Percentiles rank a stretch among this genome's conserved stretches.
phyloP scores from a whole-genome alignment of 2,329 filamentous ascomycete species.

The Colletotrichum abscissum region DNA sequence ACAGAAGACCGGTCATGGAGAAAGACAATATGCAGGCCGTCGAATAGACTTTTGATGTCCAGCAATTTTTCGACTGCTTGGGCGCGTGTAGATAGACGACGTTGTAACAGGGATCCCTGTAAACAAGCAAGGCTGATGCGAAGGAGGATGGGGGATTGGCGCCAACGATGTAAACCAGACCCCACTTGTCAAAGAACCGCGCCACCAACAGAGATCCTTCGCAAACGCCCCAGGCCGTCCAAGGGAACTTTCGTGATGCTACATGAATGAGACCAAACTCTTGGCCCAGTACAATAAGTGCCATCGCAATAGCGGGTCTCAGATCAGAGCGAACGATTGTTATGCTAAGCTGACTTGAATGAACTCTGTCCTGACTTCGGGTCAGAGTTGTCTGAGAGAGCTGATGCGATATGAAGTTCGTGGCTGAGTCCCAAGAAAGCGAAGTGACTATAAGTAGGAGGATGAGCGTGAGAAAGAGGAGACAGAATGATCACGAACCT shows the following conservation, averaged over 20 bases:
- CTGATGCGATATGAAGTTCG: background rate
- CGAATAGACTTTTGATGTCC: background rate
- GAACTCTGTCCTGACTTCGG: background rate
- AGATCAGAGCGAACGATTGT: background rate
- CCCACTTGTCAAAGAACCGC: conserved; percentile 1
- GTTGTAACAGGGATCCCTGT: background rate
- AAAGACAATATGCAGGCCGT: no score
- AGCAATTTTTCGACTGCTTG: background rate
- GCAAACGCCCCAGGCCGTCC: background rate
- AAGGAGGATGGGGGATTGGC: conserved; percentile 14
- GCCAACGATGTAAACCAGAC: background rate
- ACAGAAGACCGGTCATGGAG: background rate
- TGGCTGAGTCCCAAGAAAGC: background rate
- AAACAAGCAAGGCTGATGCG: background rate
- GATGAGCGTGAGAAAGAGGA: background rate
- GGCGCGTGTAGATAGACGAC: background rate
- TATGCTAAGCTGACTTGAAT: background rate
- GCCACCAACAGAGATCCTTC: conserved; percentile 20
- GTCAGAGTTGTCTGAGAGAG: background rate
- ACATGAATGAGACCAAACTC: background rate
- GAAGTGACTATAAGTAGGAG: background rate
- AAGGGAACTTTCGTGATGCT: background rate
- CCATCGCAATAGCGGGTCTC: background rate
- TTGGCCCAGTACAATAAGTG: background rate
- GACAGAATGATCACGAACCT: background rate